These are phyloP conservation scores for Solanum okadae DNA, from an alignment of 257 asterid species.

Conservation along the genomic window DNA sequence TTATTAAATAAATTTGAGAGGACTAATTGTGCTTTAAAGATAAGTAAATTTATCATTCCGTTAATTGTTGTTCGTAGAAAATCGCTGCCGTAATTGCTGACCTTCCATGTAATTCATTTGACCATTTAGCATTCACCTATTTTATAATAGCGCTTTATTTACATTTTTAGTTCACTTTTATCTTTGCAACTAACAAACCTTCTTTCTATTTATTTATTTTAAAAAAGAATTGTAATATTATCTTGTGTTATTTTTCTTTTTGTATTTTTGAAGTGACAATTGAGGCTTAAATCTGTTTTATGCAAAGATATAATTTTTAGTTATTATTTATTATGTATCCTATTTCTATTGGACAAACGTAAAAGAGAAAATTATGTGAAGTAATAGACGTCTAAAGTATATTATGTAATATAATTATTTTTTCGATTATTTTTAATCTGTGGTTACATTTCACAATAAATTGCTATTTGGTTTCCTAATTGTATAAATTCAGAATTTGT, in stretches of 20 bases:
- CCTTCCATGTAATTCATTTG: not conserved
- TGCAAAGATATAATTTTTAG: not conserved
- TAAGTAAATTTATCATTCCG: not conserved
- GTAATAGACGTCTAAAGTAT: too few relatives aligned
- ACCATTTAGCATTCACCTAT: not conserved
- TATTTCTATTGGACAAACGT: not conserved
- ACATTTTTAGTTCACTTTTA: too few relatives aligned
- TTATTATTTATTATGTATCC: not conserved
- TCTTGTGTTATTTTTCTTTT: not conserved
- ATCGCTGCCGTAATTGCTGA: not conserved
- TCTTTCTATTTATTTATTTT: not conserved
- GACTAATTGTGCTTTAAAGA: not conserved
- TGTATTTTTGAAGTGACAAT: not conserved
- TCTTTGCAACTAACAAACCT: not conserved
- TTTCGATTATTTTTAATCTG: too few relatives aligned
- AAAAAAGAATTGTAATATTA: not conserved
- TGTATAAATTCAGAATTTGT: too few relatives aligned
- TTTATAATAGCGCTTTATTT: too few relatives aligned
- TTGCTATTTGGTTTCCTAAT: too few relatives aligned
- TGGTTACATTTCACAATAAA: too few relatives aligned
- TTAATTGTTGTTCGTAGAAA: not conserved
- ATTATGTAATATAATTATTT: too few relatives aligned
- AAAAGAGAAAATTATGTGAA: too few relatives aligned
- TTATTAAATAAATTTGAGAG: not conserved
- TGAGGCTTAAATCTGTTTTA: not conserved